A percentile compares a stretch with the other conserved stretches of the same genome.
Conservation (phyloP, 768 basidiomycete genomes). For the Dendrothele bispora region DNA sequence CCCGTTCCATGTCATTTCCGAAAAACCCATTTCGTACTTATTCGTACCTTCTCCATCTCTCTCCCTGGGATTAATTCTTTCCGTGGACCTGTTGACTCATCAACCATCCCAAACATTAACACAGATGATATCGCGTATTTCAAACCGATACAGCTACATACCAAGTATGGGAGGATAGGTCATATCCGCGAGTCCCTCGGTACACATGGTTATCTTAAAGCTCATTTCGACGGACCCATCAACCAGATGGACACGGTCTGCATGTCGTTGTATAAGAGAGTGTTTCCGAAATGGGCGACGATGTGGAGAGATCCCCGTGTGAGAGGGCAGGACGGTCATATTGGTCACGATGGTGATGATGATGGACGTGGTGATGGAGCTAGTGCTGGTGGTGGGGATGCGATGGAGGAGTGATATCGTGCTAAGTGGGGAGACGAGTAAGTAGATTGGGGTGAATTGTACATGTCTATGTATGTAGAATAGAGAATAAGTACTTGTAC, state of each 20-base stretch:
- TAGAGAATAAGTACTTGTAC: too few species aligned
- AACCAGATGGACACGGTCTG: slow-evolving; percentile 97
- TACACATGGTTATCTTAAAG: slow-evolving; percentile 98
- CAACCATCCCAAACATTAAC: background rate
- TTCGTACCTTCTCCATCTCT: too few species aligned
- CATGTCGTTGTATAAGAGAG: slow-evolving; percentile 93
- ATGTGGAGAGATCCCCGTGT: slow-evolving; percentile 37
- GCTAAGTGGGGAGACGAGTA: slow-evolving; percentile 2
- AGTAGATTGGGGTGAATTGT: background rate
- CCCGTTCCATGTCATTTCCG: background rate
- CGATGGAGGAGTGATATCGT: slow-evolving; percentile 19
- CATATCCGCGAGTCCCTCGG: slow-evolving; percentile 92
- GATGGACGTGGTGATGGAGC: background rate
- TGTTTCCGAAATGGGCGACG: slow-evolving; percentile 85
- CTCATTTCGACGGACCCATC: slow-evolving; percentile 89
- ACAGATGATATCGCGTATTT: slow-evolving; percentile 88
- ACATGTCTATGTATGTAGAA: too few species aligned
- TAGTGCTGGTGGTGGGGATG: slow-evolving; percentile 14
- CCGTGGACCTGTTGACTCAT: too few species aligned
- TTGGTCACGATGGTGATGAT: background rate
- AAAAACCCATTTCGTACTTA: too few species aligned
- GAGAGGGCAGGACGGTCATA: slow-evolving; percentile 3
- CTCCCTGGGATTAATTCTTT: too few species aligned
- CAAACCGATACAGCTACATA: slow-evolving; percentile 90
- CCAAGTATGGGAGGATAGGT: slow-evolving; percentile 86